Evolutionary conservation across 2,329 filamentous ascomycete genomes (phyloP), one percentile per base, ranked within the genome.

Genomic region (Bipolaris victoriae): DNA sequence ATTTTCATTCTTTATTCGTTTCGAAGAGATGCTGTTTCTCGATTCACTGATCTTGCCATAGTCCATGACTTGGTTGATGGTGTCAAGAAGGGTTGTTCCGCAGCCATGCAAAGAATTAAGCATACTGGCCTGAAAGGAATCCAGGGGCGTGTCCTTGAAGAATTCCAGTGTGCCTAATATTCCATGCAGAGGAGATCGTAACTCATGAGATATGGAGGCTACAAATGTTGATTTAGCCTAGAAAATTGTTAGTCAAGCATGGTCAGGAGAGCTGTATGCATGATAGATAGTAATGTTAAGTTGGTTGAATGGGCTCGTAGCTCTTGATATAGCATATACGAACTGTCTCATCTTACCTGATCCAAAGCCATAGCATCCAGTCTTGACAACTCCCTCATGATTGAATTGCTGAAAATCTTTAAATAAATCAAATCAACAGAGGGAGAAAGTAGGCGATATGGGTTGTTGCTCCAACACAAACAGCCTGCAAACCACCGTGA

Each of bases 381-480:
- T 1, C 82, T 77, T 0, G 81, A 79, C 0, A 88, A 75, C 51
- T 88, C 85, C 0, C 83, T 79, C 78, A 86, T 86, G 15, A 85
- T 82, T 0, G 82, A 80, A 51, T 82, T 81, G 22, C 74, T 70
- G 50, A 77, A 77, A 0, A 75, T 63, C 35, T 70, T 74, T 52
- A 76, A 71, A n/a, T 73, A 77, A 1, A 64, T 50, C 4, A 77
- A 57, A 44, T 77, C 74, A 22, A 69, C 63, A 3, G 63, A 65
- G 1, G 64, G 44, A 0, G 69, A 72, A 3, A 77, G 62, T 10
- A 72, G n/a, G 18, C 71, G 67, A 13, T 70, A 63, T 2, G 64
- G 60, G 37, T 64, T 62, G 3, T 69, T 74, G 6, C 66, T 74
- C 75, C 75, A 77, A 26, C 71, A 73, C 0, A 77, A 49, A 52